A percentile compares a stretch with the other conserved stretches of the same genome.
phyloP scores from a whole-genome alignment of 805 yeast genomes.

The Saccharomycopsis schoenii region DNA sequence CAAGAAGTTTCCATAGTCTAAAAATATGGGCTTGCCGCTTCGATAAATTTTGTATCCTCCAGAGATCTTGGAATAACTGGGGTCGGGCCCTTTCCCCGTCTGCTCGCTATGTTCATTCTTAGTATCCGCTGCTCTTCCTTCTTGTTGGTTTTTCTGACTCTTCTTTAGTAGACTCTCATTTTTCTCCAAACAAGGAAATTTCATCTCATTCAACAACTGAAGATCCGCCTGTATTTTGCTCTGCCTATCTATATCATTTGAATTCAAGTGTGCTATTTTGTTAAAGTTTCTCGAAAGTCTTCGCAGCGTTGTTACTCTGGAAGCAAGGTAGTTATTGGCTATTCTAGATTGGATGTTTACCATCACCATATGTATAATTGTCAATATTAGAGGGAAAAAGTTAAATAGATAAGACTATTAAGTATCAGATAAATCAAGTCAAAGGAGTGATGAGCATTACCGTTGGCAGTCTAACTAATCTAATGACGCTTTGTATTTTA shows the following conservation, averaged over 20 bases:
- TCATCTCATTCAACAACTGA: conserved; percentile 25
- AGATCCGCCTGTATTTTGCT: not conserved
- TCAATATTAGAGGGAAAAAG: too few relatives aligned
- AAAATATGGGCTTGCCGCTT: conserved; percentile 47
- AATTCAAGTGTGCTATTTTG: not conserved
- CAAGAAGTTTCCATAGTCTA: conserved; percentile 75
- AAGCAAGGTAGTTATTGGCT: not conserved
- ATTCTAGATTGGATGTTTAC: not conserved
- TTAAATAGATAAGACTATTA: too few relatives aligned
- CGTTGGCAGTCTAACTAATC: too few relatives aligned
- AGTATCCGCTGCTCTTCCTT: not conserved
- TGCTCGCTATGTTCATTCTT: not conserved
- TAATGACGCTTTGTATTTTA: too few relatives aligned
- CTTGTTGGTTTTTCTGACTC: not conserved
- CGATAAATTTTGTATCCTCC: conserved; percentile 56
- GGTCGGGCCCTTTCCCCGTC: conserved; percentile 72
- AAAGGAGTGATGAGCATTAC: too few relatives aligned
- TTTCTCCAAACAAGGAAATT: conserved; percentile 81
- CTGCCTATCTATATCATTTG: not conserved
- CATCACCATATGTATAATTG: not conserved
- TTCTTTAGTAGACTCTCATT: not conserved
- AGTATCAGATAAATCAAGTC: too few relatives aligned
- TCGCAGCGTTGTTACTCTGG: not conserved
- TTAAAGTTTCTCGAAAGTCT: not conserved
- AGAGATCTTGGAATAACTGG: conserved; percentile 61